These are phyloP conservation scores for Babjeviella inositovora DNA, from an alignment of 805 yeast genomes.

Conservation along the genomic window DNA sequence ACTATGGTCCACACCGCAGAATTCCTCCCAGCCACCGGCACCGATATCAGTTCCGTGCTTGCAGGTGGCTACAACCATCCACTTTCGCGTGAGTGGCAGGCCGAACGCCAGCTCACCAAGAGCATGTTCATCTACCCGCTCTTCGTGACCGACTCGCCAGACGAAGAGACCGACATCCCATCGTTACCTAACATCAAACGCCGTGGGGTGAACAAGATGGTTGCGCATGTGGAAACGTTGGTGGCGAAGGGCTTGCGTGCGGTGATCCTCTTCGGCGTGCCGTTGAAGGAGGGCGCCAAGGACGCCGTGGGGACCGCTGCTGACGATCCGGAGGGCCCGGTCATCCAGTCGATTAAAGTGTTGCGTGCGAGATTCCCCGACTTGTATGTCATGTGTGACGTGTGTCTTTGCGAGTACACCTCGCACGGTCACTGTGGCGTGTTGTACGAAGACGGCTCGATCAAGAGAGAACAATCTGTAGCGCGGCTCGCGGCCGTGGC, in stretches of 20 bases:
- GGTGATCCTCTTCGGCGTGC: slow-evolving; percentile 88
- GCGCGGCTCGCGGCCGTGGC: slow-evolving; percentile 87
- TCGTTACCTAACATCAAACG: slow-evolving; percentile 82
- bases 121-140: slow-evolving; percentile 88
- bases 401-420: slow-evolving; percentile 93
- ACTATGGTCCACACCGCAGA: slow-evolving; percentile 54
- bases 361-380: slow-evolving; percentile 59
- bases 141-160: slow-evolving; percentile 66
- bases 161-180: slow-evolving; percentile 61
- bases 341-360: slow-evolving; percentile 59
- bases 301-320: slow-evolving; percentile 81
- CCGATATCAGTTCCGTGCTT: slow-evolving; percentile 58
- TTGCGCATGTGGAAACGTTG: slow-evolving; percentile 53
- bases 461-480: slow-evolving; percentile 62
- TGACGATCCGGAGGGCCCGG: slow-evolving; percentile 94
- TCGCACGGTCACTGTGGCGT: slow-evolving; percentile 97
- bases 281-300: slow-evolving; percentile 56
- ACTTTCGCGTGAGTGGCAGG: slow-evolving; percentile 81
- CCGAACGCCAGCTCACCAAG: slow-evolving; percentile 67
- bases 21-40: slow-evolving; percentile 38
- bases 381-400: slow-evolving; percentile 82
- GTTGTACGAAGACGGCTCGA: slow-evolving; percentile 71
- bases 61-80: slow-evolving; percentile 96
- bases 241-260: slow-evolving; percentile 72
- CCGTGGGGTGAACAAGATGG: slow-evolving; percentile 66